Percentiles rank a stretch among this genome's conserved stretches.
Evolutionary conservation across 169 alveolate species (phyloP).

Genomic region (Plasmodium yoelii): DNA sequence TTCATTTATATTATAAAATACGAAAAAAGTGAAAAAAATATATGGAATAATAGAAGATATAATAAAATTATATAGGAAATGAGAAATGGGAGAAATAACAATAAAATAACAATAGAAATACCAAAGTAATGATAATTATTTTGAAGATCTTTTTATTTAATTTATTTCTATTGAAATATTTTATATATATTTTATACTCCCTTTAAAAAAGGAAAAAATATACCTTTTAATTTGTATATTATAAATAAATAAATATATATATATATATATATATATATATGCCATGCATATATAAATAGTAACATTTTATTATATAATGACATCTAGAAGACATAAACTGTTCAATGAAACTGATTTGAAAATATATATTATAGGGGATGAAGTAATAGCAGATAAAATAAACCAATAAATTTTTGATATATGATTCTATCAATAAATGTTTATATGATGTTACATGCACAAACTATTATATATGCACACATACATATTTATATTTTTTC

Average conservation of each 20-base stretch:
- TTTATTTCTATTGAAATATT: too few relatives aligned
- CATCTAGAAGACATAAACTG: slow-evolving; percentile 64
- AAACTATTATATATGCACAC: background rate
- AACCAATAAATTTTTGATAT: background rate
- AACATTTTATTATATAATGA: slow-evolving; percentile 26
- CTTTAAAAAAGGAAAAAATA: background rate
- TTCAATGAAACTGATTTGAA: slow-evolving; percentile 75
- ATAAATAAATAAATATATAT: too few relatives aligned
- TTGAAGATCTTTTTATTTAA: too few relatives aligned
- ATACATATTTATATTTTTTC: slow-evolving; percentile 6
- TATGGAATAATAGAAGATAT: too few relatives aligned
- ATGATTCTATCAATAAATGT: background rate
- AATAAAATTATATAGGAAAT: too few relatives aligned
- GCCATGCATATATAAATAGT: slow-evolving; percentile 6
- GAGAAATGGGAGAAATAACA: too few relatives aligned
- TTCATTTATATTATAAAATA: too few relatives aligned
- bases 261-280: background rate
- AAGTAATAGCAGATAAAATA: slow-evolving; percentile 58
- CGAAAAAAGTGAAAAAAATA: too few relatives aligned
- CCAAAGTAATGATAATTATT: too few relatives aligned
- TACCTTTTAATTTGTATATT: slow-evolving; percentile 1
- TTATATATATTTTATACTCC: too few relatives aligned
- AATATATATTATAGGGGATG: slow-evolving; percentile 86
- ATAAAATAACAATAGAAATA: too few relatives aligned
- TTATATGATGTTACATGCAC: background rate